Base-by-base conservation (phyloP, 2,329 filamentous ascomycete species). In the Colletotrichum cordylinicola region DNA sequence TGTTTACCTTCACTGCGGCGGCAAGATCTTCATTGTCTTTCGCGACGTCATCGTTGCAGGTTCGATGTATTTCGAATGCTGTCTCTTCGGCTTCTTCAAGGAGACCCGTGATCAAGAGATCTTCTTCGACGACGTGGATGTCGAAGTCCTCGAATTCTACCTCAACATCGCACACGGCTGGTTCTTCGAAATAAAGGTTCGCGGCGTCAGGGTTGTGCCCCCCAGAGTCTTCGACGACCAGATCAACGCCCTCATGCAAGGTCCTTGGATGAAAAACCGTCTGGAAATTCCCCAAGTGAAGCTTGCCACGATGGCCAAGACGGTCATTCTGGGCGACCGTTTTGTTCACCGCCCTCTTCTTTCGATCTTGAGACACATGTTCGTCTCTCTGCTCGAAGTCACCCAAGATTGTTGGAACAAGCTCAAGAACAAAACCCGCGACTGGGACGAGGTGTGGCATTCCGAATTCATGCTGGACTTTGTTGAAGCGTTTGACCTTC, bases 181-280 rank as follows among this genome's bases (percentile, higher is more conserved):
- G 74, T 76, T 61, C 72, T 76, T 75, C 52, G 71, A 75, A 43
- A 76, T 69, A 68, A 76, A 67, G 29, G 37, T 68, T 76, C 64
- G 29, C 12, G 74, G 70, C 5, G 68, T 27, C 58, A 58, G 61
- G 10, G 43, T 52, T 4, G 70, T 76, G n/a, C 56, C 64, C 13
- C 60, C 12, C 52, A 39, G 55, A 13, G 12, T 24, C 16, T 70
- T 74, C 37, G 37, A 61, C 4, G 37, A 10, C 6, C 16, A 56
- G 8, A 29, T 75, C 37, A 29, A 67, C 5, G 27, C 21, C 2
- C 3, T 43, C 24, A 31, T 52, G 33, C 33, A 64, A 6, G 64
- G 39, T 48, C 43, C 64, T 13, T 60, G 74, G 24, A 10, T 27
- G 18, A 21, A 27, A 21, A 27, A 16, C 5, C 24, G 61, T 7